phyloP scores from a whole-genome alignment of 208 protist genomes.

The Lotmaria passim region DNA sequence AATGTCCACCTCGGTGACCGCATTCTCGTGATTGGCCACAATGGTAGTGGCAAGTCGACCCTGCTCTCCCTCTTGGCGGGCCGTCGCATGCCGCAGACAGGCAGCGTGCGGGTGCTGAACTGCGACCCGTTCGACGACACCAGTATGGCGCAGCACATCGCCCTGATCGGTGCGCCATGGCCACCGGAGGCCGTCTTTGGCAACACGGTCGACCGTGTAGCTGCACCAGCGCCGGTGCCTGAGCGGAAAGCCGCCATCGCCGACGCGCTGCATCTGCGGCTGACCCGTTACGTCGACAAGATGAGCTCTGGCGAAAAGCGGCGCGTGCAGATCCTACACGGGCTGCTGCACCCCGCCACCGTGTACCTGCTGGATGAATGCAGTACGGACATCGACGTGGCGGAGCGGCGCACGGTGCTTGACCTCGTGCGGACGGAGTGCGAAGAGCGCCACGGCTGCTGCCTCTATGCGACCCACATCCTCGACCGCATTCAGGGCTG shows the following conservation, averaged over 20 bases:
- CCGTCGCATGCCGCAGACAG: slow-evolving; percentile 58
- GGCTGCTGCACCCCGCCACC: slow-evolving; percentile 49
- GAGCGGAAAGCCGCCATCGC: slow-evolving; percentile 44
- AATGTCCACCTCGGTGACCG: slow-evolving; percentile 59
- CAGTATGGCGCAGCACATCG: slow-evolving; percentile 49
- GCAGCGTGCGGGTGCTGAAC: slow-evolving; percentile 60
- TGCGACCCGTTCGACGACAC: slow-evolving; percentile 87
- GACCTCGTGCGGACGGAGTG: slow-evolving; percentile 60
- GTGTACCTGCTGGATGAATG: slow-evolving; percentile 88
- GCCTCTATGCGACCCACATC: slow-evolving; percentile 89
- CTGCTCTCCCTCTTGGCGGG: slow-evolving; percentile 93
- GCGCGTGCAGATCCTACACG: slow-evolving; percentile 75
- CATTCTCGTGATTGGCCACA: slow-evolving; percentile 94
- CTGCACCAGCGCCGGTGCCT: slow-evolving; percentile 41
- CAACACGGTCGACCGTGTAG: slow-evolving; percentile 69
- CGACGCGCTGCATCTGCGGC: slow-evolving; percentile 49
- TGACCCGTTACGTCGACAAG: slow-evolving; percentile 56
- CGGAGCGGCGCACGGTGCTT: slow-evolving; percentile 67
- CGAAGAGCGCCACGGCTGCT: slow-evolving; percentile 42
- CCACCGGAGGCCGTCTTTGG: slow-evolving; percentile 79
- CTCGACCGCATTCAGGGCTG: slow-evolving; percentile 75
- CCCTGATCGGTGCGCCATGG: slow-evolving; percentile 70
- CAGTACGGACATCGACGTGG: slow-evolving; percentile 85
- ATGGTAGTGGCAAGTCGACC: slow-evolving; percentile 96
- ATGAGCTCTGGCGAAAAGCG: slow-evolving; percentile 79